phyloP scores from a whole-genome alignment of 495 filamentous ascomycete species.

The Aspergillus haitiensis region DNA sequence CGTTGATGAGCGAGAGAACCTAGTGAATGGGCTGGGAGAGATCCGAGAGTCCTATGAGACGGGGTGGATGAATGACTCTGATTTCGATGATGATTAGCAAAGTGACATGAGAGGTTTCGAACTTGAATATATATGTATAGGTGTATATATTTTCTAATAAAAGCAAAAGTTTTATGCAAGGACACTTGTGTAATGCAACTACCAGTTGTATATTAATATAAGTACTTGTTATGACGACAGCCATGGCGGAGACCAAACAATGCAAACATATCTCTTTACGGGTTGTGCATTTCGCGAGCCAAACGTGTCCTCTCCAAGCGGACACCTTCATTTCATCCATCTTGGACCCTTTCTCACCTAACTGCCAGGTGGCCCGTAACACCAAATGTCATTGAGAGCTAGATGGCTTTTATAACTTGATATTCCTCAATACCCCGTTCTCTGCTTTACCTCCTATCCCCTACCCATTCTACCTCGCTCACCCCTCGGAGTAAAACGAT shows the following conservation, averaged over 20 bases:
- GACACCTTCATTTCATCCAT: conserved; percentile 9
- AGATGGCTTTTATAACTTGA: conserved; percentile 27
- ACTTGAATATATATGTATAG: conserved; percentile 1
- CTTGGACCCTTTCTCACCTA: conserved; percentile 24
- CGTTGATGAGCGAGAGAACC: conserved; percentile 76
- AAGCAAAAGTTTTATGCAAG: not conserved
- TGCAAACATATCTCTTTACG: conserved; percentile 23
- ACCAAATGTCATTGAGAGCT: conserved; percentile 17
- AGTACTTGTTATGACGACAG: not conserved
- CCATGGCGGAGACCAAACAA: conserved; percentile 13
- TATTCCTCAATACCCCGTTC: conserved; percentile 4
- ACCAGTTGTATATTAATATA: not conserved
- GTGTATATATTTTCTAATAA: no score
- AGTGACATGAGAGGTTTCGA: not conserved
- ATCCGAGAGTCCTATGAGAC: conserved; percentile 87
- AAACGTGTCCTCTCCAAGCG: conserved; percentile 29
- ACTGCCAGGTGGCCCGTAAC: conserved; percentile 44
- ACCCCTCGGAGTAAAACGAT: not conserved
- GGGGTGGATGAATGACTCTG: conserved; percentile 83
- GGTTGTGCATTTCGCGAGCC: conserved; percentile 18
- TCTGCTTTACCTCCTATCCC: not conserved
- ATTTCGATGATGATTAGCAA: conserved; percentile 70
- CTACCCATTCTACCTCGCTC: not conserved
- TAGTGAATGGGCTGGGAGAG: conserved; percentile 80
- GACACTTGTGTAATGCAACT: no score